These are phyloP conservation scores for Mycena venus DNA, from an alignment of 768 basidiomycete genomes.

Conservation along the genomic window DNA sequence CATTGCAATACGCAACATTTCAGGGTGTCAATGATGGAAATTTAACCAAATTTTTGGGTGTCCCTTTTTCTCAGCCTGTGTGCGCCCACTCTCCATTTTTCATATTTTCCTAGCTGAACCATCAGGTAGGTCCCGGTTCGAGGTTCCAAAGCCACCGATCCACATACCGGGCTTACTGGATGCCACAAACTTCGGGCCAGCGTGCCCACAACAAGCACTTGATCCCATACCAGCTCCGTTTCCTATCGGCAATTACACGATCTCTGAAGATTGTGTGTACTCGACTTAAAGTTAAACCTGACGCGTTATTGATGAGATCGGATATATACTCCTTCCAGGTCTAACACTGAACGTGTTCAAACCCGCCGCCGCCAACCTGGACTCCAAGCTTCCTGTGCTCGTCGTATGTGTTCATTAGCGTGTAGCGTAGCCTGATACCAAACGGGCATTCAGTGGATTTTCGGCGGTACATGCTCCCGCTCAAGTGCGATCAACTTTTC, in stretches of 20 bases:
- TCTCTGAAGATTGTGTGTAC: neutral
- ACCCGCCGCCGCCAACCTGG: neutral
- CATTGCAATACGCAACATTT: conserved; percentile 30
- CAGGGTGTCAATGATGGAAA: neutral
- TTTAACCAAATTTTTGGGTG: neutral
- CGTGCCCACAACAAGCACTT: neutral
- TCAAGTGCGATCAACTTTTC: neutral
- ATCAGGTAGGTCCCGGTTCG: neutral
- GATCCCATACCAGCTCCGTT: neutral
- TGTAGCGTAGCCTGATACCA: neutral
- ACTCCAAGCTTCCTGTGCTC: neutral
- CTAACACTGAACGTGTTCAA: conserved; percentile 2
- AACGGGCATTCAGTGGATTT: neutral
- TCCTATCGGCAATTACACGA: neutral
- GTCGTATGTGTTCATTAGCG: neutral
- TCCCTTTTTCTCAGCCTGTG: neutral
- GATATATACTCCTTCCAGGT: neutral
- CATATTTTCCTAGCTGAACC: too few relatives aligned
- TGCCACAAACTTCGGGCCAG: neutral
- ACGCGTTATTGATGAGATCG: neutral
- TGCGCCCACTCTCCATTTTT: neutral
- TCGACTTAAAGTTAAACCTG: too few relatives aligned
- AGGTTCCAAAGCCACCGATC: neutral
- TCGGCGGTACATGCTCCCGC: neutral
- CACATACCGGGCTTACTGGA: neutral